phyloP scores from a whole-genome alignment of 2,329 filamentous ascomycete genomes.

The Fusarium sp. region DNA sequence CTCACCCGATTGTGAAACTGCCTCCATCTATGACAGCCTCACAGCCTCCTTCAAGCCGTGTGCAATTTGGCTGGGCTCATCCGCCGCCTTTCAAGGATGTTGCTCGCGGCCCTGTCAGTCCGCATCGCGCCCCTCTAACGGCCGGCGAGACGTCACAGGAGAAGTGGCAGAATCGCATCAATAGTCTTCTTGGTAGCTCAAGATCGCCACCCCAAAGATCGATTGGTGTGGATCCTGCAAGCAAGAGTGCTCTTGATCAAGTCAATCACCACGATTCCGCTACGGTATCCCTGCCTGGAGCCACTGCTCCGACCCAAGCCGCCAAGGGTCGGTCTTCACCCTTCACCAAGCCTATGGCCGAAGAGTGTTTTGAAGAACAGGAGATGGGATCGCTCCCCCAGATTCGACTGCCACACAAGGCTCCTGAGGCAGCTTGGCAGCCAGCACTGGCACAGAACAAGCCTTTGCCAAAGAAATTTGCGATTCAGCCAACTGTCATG shows the following conservation, averaged over 20 bases:
- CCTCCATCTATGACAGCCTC: conserved; percentile 68
- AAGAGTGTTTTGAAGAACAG: conserved; percentile 85
- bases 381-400: conserved; percentile 84
- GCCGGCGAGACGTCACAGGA: conserved; percentile 57
- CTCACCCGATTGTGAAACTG: conserved; percentile 84
- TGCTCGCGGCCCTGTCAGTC: conserved; percentile 41
- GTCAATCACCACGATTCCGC: conserved; percentile 64
- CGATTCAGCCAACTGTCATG: conserved; percentile 57
- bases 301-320: conserved; percentile 42
- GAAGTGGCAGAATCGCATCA: conserved; percentile 88
- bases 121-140: conserved; percentile 43
- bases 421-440: conserved; percentile 75
- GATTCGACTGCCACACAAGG: conserved; percentile 75
- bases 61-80: conserved; percentile 56
- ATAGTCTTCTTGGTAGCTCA: conserved; percentile 79
- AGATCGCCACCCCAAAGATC: conserved; percentile 73
- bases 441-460: conserved; percentile 69
- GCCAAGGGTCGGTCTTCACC: conserved; percentile 61
- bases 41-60: conserved; percentile 46
- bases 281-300: conserved; percentile 77
- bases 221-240: conserved; percentile 76
- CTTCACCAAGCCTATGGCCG: conserved; percentile 78
- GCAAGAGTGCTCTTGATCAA: conserved; percentile 76
- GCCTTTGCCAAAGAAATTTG: conserved; percentile 67
- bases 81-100: conserved; percentile 53